Evolutionary conservation across 495 filamentous ascomycete species (phyloP).

Genomic region (Podospora bellae-mahoneyi): DNA sequence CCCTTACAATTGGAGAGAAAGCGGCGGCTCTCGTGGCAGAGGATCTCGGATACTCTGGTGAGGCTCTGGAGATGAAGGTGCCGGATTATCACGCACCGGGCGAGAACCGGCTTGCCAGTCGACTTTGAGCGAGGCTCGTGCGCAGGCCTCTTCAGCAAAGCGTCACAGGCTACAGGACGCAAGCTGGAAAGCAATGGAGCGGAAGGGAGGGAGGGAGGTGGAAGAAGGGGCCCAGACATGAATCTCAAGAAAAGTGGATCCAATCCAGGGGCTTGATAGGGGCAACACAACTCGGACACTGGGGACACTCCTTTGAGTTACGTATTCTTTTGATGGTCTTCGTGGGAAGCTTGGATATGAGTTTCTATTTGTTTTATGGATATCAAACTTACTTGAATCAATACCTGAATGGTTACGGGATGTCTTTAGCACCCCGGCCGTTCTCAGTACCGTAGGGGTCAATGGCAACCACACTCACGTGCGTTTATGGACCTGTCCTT

Average conservation of each 20-base stretch:
- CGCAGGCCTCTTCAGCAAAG: background rate
- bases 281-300: background rate
- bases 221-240: background rate
- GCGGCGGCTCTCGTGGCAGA: slow-evolving; percentile 67
- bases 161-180: background rate
- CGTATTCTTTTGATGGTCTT: too few species aligned
- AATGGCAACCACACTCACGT: too few species aligned
- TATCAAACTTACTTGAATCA: too few species aligned
- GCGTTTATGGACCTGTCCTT: too few species aligned
- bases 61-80: slow-evolving; percentile 73
- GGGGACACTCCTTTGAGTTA: background rate
- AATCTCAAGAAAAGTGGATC: background rate
- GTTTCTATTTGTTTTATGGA: too few species aligned
- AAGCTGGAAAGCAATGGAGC: background rate
- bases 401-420: too few species aligned
- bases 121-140: background rate
- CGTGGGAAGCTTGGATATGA: too few species aligned
- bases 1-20: slow-evolving; percentile 83
- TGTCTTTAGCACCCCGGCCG: too few species aligned
- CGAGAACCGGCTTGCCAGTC: slow-evolving; percentile 35
- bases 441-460: too few species aligned
- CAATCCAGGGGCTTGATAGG: background rate
- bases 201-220: background rate
- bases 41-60: slow-evolving; percentile 71
- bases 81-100: slow-evolving; percentile 58